phyloP scores from a whole-genome alignment of 2,329 filamentous ascomycete genomes.

The Madurella fahalii region DNA sequence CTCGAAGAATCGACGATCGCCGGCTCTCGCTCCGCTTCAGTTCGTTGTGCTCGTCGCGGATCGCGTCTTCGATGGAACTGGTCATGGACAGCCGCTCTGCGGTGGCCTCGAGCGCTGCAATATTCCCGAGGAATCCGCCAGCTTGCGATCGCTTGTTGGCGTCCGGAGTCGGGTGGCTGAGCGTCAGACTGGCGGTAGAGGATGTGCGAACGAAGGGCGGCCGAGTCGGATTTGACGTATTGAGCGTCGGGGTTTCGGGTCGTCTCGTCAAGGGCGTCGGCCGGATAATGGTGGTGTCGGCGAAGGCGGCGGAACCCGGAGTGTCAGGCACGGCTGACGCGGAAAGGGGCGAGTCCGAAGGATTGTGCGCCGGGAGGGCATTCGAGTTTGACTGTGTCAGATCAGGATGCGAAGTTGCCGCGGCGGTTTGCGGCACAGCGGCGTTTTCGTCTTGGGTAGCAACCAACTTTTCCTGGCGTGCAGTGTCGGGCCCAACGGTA shows the following conservation, averaged over 20 bases:
- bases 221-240: conserved; percentile 22
- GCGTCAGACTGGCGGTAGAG: conserved; percentile 41
- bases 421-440: conserved; percentile 12
- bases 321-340: background rate
- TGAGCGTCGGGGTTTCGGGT: conserved; percentile 17
- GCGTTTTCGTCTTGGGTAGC: conserved; percentile 11
- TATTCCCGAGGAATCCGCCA: conserved; percentile 61
- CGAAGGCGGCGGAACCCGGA: conserved; percentile 4
- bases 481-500: background rate
- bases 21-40: conserved; percentile 66
- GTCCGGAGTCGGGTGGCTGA: conserved; percentile 60
- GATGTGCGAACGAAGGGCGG: conserved; percentile 47
- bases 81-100: conserved; percentile 70
- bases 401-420: conserved; percentile 8
- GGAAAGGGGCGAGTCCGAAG: background rate
- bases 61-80: conserved; percentile 74
- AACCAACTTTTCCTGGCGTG: conserved; percentile 2
- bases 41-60: conserved; percentile 67
- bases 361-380: background rate
- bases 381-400: conserved; percentile 1
- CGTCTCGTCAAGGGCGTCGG: conserved; percentile 14
- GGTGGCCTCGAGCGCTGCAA: conserved; percentile 69
- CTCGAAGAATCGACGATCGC: conserved; percentile 55
- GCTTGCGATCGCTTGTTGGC: conserved; percentile 57
- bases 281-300: conserved; percentile 19